A percentile compares a stretch with the other conserved stretches of the same genome.
Evolutionary conservation across 164 flowering plant species (phyloP).

Genomic region (Magnolia sinica): DNA sequence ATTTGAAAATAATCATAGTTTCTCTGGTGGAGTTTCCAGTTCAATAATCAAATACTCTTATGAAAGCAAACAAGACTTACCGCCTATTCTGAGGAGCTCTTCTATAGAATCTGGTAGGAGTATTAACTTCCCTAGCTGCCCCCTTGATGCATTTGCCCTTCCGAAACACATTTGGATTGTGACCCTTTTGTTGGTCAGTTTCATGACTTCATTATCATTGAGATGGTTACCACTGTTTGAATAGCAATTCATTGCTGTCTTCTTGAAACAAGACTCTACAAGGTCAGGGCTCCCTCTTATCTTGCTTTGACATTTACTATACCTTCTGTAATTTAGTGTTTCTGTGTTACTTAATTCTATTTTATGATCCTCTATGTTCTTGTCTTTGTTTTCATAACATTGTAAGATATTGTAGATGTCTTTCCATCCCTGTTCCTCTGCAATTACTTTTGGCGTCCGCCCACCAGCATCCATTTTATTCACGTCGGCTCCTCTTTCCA

Average conservation of each 20-base stretch:
- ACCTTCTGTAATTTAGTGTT: constrained; percentile 9
- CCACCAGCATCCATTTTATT: constrained; percentile 41
- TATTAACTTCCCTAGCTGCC: constrained; percentile 55
- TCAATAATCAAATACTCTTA: constrained; percentile 9
- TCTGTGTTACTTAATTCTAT: constrained; percentile 31
- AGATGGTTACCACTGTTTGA: constrained; percentile 21
- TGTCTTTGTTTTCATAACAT: constrained; percentile 26
- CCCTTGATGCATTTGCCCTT: constrained; percentile 23
- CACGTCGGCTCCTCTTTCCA: constrained; percentile 43
- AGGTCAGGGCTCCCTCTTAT: constrained; percentile 3
- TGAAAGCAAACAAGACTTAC: constrained; percentile 43
- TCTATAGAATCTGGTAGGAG: constrained; percentile 72
- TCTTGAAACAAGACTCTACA: constrained; percentile 13
- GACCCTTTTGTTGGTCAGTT: constrained; percentile 53
- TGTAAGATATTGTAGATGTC: constrained; percentile 34
- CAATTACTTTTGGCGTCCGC: constrained; percentile 44
- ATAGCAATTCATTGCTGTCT: constrained; percentile 9
- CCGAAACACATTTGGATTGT: constrained; percentile 50
- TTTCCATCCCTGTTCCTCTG: constrained; percentile 39
- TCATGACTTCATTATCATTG: constrained; percentile 14
- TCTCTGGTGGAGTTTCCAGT: constrained; percentile 16
- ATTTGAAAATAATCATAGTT: neutral
- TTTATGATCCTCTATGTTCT: constrained; percentile 31
- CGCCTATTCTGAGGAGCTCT: constrained; percentile 67
- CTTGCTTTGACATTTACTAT: constrained; percentile 14